Conservation (phyloP, 2,329 filamentous ascomycete genomes). For the Colletotrichum magnum region DNA sequence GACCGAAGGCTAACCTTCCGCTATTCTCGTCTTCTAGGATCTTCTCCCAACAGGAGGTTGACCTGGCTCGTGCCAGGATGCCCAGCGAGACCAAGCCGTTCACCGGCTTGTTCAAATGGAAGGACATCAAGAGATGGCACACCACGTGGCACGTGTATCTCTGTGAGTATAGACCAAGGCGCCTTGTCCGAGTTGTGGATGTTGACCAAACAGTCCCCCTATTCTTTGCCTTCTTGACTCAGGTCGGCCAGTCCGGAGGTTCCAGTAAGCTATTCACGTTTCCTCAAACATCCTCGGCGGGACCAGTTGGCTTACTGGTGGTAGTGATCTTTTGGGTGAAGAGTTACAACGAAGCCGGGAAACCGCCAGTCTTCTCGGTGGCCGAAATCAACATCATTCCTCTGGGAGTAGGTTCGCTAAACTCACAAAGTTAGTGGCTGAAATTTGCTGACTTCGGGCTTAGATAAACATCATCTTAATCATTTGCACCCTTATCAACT, state of each 20-base stretch:
- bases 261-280: slow-evolving; percentile 41
- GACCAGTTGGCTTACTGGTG: not conserved
- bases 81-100: slow-evolving; percentile 43
- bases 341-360: slow-evolving; percentile 45
- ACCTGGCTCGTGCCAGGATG: slow-evolving; percentile 45
- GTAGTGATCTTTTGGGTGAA: slow-evolving; percentile 49
- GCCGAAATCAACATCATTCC: slow-evolving; percentile 48
- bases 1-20: too few relatives aligned
- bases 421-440: not conserved
- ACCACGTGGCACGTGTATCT: slow-evolving; percentile 48
- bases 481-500: slow-evolving; percentile 43
- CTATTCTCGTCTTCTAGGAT: slow-evolving; percentile 36
- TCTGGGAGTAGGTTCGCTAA: slow-evolving; percentile 42
- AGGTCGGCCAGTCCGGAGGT: slow-evolving; percentile 44
- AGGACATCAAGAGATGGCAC: slow-evolving; percentile 48
- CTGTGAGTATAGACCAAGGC: slow-evolving; percentile 36
- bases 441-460: not conserved
- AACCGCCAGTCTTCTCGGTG: slow-evolving; percentile 43
- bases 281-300: not conserved
- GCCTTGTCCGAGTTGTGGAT: not conserved
- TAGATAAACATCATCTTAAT: slow-evolving; percentile 46
- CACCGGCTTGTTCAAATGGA: slow-evolving; percentile 48
- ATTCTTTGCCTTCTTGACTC: slow-evolving; percentile 43
- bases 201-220: slow-evolving; percentile 41
- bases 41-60: slow-evolving; percentile 44